These are phyloP conservation scores for Gloeostereum incarnatum DNA, from an alignment of 768 basidiomycete species.

Conservation along the genomic window DNA sequence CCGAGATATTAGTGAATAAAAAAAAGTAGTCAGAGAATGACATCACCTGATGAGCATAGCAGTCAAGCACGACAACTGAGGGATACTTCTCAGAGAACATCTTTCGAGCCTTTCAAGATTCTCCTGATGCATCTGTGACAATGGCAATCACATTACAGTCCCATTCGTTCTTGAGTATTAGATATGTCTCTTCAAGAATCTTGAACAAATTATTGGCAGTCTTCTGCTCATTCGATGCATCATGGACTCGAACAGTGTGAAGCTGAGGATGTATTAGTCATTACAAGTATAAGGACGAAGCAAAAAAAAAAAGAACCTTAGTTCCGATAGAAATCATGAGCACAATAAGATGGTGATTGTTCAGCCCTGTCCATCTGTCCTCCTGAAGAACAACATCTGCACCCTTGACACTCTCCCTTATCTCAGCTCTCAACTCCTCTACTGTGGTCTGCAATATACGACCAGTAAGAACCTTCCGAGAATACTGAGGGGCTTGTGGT, in stretches of 20 bases:
- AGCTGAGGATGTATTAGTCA: slow-evolving; percentile 11
- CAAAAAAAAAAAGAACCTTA: slow-evolving; percentile 11
- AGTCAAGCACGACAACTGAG: slow-evolving; percentile 20
- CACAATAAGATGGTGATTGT: slow-evolving; percentile 20
- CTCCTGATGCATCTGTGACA: slow-evolving; percentile 23
- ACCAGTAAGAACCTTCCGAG: slow-evolving; percentile 7
- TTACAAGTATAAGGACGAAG: not conserved
- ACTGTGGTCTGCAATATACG: slow-evolving; percentile 7
- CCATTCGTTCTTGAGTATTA: slow-evolving; percentile 14
- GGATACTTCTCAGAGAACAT: slow-evolving; percentile 13
- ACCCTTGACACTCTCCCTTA: slow-evolving; percentile 6
- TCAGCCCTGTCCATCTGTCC: slow-evolving; percentile 26
- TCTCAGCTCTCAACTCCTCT: not conserved
- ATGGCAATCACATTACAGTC: slow-evolving; percentile 15
- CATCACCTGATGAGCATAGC: slow-evolving; percentile 27
- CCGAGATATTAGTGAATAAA: not conserved
- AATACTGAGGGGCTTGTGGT: not conserved
- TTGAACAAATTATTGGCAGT: slow-evolving; percentile 19
- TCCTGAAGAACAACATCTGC: slow-evolving; percentile 17
- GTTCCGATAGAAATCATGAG: slow-evolving; percentile 18
- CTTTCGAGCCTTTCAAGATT: slow-evolving; percentile 16
- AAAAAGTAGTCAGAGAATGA: not conserved
- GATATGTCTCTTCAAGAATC: slow-evolving; percentile 10
- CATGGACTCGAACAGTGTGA: slow-evolving; percentile 17
- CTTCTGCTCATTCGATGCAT: slow-evolving; percentile 20